Evolutionary conservation across 257 asterid species (phyloP).

Genomic region (Fraxinus americana): DNA sequence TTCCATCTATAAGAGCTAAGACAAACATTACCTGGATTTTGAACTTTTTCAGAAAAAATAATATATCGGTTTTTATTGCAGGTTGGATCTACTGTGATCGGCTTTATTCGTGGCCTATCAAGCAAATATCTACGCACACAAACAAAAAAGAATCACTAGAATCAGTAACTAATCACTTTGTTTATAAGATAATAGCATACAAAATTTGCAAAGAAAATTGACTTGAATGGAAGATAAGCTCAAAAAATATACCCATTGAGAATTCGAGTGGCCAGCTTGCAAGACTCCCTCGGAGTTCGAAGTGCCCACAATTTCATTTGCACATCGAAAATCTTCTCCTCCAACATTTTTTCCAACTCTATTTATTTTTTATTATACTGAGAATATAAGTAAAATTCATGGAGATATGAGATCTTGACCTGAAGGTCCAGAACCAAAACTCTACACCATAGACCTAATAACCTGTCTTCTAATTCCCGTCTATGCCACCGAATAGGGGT

Average conservation of each 20-base stretch:
- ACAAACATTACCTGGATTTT: constrained; percentile 47
- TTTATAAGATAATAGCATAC: too few relatives aligned
- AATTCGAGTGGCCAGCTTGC: constrained; percentile 74
- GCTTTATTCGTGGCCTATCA: constrained; percentile 81
- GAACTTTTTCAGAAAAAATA: constrained; percentile 72
- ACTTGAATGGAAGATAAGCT: too few relatives aligned
- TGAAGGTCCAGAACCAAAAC: too few relatives aligned
- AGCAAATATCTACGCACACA: constrained; percentile 61
- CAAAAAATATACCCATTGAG: constrained; percentile 54
- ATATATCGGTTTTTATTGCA: constrained; percentile 62
- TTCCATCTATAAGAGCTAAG: too few relatives aligned
- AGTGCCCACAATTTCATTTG: constrained; percentile 68
- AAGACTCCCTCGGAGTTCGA: constrained; percentile 74
- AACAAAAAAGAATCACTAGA: background rate
- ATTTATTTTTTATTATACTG: background rate
- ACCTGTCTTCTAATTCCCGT: too few relatives aligned
- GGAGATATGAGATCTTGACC: too few relatives aligned
- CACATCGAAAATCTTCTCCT: constrained; percentile 57
- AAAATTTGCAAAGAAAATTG: too few relatives aligned
- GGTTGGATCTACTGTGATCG: constrained; percentile 80
- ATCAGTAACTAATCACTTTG: background rate
- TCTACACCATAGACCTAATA: too few relatives aligned
- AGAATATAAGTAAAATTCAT: too few relatives aligned
- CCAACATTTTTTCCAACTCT: background rate
- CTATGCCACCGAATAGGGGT: too few relatives aligned